These are phyloP conservation scores for Thozetella sp. DNA, from an alignment of 495 filamentous ascomycete species.

Conservation along the genomic window DNA sequence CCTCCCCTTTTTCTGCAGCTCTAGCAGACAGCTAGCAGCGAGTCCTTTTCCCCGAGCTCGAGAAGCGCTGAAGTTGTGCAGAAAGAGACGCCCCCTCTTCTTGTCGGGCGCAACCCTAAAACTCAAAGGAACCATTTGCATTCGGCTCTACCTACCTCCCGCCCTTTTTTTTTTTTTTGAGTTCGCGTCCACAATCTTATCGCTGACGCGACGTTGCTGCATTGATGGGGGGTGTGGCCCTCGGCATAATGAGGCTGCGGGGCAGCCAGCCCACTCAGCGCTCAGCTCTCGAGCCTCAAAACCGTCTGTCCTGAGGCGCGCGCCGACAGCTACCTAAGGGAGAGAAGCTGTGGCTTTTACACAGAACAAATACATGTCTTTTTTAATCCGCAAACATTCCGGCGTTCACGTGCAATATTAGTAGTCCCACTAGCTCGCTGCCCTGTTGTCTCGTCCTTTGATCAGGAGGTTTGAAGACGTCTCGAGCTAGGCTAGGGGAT, in stretches of 20 bases:
- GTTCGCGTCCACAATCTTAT: background rate
- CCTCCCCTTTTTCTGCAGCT: slow-evolving; percentile 5
- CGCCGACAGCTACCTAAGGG: too few relatives aligned
- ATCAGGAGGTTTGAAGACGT: too few relatives aligned
- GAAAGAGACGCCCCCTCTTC: background rate
- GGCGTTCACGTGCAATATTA: too few relatives aligned
- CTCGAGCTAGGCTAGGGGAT: too few relatives aligned
- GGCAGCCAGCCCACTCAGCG: background rate
- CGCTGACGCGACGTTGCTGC: background rate
- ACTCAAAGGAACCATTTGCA: too few relatives aligned
- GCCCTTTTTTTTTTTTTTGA: background rate
- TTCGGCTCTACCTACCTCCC: too few relatives aligned
- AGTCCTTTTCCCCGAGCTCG: background rate
- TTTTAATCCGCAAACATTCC: too few relatives aligned
- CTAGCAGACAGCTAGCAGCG: background rate
- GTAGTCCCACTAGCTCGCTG: too few relatives aligned
- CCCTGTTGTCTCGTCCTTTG: too few relatives aligned
- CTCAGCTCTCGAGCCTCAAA: background rate
- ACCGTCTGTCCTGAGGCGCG: too few relatives aligned
- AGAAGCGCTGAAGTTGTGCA: background rate
- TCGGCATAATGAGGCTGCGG: background rate
- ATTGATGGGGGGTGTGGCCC: background rate
- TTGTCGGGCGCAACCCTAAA: background rate
- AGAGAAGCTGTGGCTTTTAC: too few relatives aligned
- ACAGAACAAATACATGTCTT: too few relatives aligned